Evolutionary conservation across 164 flowering plant genomes (phyloP).

Genomic region (Kalanchoe fedtschenkoi): DNA sequence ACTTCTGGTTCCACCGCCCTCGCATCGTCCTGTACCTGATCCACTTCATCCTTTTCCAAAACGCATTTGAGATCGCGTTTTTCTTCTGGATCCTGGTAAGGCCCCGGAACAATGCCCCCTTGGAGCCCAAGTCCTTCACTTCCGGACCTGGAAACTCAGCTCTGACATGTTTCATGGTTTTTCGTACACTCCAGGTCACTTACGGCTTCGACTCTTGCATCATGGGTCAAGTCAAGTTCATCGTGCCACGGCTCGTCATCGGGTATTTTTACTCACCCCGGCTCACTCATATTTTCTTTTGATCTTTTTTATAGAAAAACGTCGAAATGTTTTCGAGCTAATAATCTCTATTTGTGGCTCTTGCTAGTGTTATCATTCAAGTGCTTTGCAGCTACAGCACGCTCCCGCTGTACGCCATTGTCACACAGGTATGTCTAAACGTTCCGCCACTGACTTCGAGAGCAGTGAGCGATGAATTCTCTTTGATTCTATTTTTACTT

Average conservation of each 20-base stretch:
- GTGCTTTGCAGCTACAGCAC: constrained; percentile 38
- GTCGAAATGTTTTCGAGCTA: too few relatives aligned
- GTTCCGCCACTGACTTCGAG: neutral
- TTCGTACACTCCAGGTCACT: constrained; percentile 35
- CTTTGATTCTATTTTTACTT: too few relatives aligned
- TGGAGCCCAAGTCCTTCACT: neutral
- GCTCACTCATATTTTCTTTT: too few relatives aligned
- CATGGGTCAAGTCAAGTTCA: constrained; percentile 54
- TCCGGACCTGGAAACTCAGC: neutral
- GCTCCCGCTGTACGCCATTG: constrained; percentile 47
- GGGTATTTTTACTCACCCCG: too few relatives aligned
- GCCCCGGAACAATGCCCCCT: too few relatives aligned
- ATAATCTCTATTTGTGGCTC: neutral
- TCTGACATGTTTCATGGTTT: too few relatives aligned
- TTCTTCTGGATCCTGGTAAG: constrained; percentile 81
- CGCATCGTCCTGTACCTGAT: constrained; percentile 55
- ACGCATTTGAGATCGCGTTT: constrained; percentile 83
- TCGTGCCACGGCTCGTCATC: constrained; percentile 66
- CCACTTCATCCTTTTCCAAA: constrained; percentile 85
- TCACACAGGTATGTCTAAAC: constrained; percentile 39
- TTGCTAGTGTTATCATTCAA: constrained; percentile 24
- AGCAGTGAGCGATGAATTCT: neutral
- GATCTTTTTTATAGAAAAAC: too few relatives aligned
- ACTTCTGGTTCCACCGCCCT: constrained; percentile 76
- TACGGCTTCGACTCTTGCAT: constrained; percentile 77